A percentile compares a stretch with the other conserved stretches of the same genome.
Evolutionary conservation across 352 stramenopile species (phyloP).

Genomic region (Phytopythium boreale): DNA sequence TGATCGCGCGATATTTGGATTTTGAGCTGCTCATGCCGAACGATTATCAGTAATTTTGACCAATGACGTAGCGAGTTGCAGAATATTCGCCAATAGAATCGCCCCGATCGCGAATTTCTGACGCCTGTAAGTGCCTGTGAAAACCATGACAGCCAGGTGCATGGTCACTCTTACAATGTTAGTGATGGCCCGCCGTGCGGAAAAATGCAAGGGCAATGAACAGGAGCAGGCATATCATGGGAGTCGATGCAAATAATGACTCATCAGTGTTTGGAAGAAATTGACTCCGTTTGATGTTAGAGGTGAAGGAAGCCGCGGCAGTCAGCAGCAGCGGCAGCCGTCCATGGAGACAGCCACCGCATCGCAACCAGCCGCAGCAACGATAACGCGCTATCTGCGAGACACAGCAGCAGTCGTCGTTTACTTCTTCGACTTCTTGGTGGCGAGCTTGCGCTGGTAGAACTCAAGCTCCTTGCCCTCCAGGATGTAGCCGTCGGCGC

Average conservation of each 20-base stretch:
- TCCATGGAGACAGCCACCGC: neutral
- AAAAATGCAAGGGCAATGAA: no score
- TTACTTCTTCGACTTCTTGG: conserved; percentile 99
- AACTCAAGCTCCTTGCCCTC: conserved; percentile 99
- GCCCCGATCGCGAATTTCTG: neutral
- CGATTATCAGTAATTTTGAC: neutral
- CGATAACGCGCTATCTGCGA: conserved; percentile 10
- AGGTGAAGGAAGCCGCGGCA: conserved; percentile 9
- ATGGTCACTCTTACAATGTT: no score
- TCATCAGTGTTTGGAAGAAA: conserved; percentile 30
- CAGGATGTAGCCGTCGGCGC: conserved; percentile 98
- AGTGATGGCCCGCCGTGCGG: no score
- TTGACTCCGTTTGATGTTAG: conserved; percentile 49
- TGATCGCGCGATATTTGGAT: no score
- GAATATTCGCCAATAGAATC: neutral
- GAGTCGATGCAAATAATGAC: neutral
- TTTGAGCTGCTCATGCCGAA: no score
- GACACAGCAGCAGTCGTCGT: conserved; percentile 16
- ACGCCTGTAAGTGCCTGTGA: no score
- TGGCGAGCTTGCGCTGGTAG: conserved; percentile 98
- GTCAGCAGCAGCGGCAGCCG: neutral
- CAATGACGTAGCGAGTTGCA: neutral
- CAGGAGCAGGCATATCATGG: neutral
- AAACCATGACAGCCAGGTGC: no score
- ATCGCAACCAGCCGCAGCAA: neutral